Evolutionary conservation across 768 basidiomycete species (phyloP), one percentile per base, ranked within the genome.

Genomic region (Mycena crocata): DNA sequence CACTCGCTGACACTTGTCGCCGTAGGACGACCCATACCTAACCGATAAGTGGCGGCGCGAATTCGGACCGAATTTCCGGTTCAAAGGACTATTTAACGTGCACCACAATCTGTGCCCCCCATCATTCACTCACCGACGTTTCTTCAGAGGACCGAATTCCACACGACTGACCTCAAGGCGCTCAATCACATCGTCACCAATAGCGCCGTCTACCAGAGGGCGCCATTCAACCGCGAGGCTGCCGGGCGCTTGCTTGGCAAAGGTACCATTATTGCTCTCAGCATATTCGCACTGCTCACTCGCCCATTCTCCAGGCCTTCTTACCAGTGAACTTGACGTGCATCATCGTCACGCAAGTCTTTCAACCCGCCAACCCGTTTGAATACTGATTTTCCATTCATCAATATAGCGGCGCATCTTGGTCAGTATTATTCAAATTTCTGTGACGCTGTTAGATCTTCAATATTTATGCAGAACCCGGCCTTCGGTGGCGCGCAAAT

Each of bases 161-260:
- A 82, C 71, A 85, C 86, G 0, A 56, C 79, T 39, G 88, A 89
- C 63, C 74, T 83, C 0, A 77, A 80, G 5, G 87, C 86, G 0
- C 26, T 89, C 23, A 77, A 79, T 17, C 82, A 88, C 58, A 80
- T 89, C 40, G 37, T 64, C 4, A 28, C 46, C 15, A 64, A 45
- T 7, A 26, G 39, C 24, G 10, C 32, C 0, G 28, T 57, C 1
- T 64, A 64, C 24, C 63, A 52, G 24, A 42, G 23, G 34, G 32
- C 48, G 7, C 30, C 48, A 19, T 28, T n/a, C 12, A 35, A 9
- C 7, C 40, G 28, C 5, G 32, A 10, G 2, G 21, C 7, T 23
- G 15, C 21, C 8, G 21, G 30, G 10, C 23, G 32, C 15, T 5
- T 64, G 8, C 5, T 58, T 1, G 63, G 63, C 4, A 57, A 34